Evolutionary conservation across 1,284 basidiomycete genomes (phyloP).

Genomic region (Exobasidium rhododendri): DNA sequence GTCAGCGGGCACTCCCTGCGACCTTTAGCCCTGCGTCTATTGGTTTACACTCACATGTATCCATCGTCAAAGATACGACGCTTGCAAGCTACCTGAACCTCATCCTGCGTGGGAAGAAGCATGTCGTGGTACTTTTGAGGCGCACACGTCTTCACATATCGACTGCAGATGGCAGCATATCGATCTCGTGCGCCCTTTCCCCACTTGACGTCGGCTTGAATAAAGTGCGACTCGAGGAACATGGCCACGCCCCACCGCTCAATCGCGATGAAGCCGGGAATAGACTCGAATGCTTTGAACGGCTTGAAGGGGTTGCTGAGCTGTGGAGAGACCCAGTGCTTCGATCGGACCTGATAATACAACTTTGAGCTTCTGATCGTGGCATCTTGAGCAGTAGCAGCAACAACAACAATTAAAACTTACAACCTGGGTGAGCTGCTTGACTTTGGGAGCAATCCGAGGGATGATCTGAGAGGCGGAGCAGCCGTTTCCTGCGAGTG

Average conservation of each 20-base stretch:
- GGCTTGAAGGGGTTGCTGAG: conserved; percentile 40
- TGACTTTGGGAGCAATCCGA: conserved; percentile 21
- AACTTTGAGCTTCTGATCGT: no score
- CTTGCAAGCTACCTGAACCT: conserved; percentile 31
- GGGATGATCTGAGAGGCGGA: conserved; percentile 41
- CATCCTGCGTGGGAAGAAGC: conserved; percentile 30
- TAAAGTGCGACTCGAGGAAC: conserved; percentile 43
- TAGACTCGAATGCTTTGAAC: conserved; percentile 27
- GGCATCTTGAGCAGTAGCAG: no score
- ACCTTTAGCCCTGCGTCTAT: no score
- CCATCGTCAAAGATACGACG: conserved; percentile 43
- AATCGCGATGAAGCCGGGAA: conserved; percentile 27
- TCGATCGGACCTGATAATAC: no score
- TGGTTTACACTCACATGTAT: no score
- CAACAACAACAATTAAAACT: no score
- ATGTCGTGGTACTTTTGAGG: conserved; percentile 46
- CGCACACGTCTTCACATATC: conserved; percentile 38
- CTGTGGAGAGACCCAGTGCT: conserved; percentile 39
- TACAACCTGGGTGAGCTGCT: conserved; percentile 6
- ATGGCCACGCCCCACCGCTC: conserved; percentile 39
- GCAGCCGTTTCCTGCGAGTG: no score
- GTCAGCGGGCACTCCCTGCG: no score
- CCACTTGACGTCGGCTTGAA: conserved; percentile 29
- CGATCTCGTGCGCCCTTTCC: conserved; percentile 19
- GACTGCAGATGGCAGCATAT: conserved; percentile 30